Percentiles rank a stretch among this genome's conserved stretches.
Evolutionary conservation across 352 stramenopile species (phyloP).

Genomic region (Phytophthora sp.): DNA sequence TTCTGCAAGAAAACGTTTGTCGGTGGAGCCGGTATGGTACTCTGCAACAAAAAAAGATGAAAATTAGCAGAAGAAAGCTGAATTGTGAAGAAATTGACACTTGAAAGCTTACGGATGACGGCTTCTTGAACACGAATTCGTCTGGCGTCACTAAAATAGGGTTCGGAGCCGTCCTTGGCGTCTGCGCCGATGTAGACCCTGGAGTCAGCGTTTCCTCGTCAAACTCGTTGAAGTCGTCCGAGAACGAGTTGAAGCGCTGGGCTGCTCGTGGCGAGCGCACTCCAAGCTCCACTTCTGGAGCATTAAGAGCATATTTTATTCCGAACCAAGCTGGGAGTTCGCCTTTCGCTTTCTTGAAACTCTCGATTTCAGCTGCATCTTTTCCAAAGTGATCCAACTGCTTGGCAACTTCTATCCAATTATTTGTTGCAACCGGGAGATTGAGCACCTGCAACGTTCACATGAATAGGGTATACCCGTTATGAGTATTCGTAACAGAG

Average conservation of each 20-base stretch:
- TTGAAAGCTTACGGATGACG: constrained; percentile 26
- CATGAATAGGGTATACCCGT: constrained; percentile 4
- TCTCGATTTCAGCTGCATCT: constrained; percentile 69
- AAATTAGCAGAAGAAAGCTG: constrained; percentile 1
- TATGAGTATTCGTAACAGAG: neutral
- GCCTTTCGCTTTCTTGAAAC: constrained; percentile 70
- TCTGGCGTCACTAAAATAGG: constrained; percentile 69
- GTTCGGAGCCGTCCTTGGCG: constrained; percentile 35
- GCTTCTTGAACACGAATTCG: constrained; percentile 69
- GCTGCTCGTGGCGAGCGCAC: constrained; percentile 55
- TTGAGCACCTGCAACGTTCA: constrained; percentile 61
- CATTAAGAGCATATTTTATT: constrained; percentile 67
- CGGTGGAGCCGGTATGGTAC: constrained; percentile 35
- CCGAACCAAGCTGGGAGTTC: constrained; percentile 65
- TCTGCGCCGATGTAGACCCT: constrained; percentile 13
- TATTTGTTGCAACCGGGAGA: constrained; percentile 49
- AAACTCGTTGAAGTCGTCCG: constrained; percentile 42
- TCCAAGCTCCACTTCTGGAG: constrained; percentile 52
- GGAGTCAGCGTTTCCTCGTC: constrained; percentile 29
- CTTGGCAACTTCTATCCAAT: constrained; percentile 56
- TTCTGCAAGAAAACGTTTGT: constrained; percentile 87
- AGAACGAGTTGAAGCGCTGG: constrained; percentile 37
- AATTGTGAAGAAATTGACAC: neutral
- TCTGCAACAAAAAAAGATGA: constrained; percentile 8
- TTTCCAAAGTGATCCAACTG: constrained; percentile 76